These are phyloP conservation scores for Entonaema liquescens DNA, from an alignment of 495 filamentous ascomycete genomes.

Conservation along the genomic window DNA sequence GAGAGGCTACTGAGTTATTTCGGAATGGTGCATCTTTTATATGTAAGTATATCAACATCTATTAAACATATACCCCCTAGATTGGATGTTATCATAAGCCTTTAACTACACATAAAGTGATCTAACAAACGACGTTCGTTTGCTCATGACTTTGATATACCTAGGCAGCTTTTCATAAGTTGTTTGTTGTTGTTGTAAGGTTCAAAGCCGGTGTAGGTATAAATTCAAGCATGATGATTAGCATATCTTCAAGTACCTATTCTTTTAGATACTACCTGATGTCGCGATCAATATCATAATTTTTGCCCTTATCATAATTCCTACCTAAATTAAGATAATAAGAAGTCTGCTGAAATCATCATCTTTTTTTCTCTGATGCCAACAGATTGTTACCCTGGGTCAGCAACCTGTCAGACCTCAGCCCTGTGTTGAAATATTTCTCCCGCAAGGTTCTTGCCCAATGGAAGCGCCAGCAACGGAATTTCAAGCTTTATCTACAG, in stretches of 20 bases:
- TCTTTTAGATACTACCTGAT: background rate
- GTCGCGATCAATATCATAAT: background rate
- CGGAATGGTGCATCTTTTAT: background rate
- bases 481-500: background rate
- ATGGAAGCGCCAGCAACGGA: background rate
- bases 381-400: background rate
- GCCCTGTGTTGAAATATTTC: background rate
- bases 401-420: background rate
- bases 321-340: background rate
- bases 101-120: background rate
- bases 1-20: constrained; percentile 13
- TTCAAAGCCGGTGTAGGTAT: background rate
- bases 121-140: background rate
- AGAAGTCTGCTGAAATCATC: background rate
- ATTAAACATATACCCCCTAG: background rate
- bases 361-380: background rate
- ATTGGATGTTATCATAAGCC: background rate
- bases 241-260: background rate
- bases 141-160: background rate
- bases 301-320: background rate
- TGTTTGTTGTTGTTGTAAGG: background rate
- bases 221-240: background rate
- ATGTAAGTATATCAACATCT: background rate
- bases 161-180: background rate
- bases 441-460: background rate